Percentiles rank a stretch among this genome's conserved stretches.
phyloP scores from a whole-genome alignment of 163 green algal species.

The Volvox carteri region DNA sequence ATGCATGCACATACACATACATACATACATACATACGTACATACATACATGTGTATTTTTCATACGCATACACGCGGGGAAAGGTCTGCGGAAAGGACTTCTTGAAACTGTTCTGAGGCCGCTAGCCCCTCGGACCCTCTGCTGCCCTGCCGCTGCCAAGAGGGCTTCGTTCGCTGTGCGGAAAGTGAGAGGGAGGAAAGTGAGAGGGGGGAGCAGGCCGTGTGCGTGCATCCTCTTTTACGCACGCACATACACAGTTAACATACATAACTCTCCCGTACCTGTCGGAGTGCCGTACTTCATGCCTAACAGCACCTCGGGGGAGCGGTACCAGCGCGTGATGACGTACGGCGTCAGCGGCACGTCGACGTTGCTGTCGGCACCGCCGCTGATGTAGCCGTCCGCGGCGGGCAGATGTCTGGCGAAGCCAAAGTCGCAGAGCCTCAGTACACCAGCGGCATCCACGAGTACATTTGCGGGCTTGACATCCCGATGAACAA shows the following conservation, averaged over 20 bases:
- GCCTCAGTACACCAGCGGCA: conserved; percentile 21
- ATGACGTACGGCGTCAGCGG: conserved; percentile 95
- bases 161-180: too few relatives aligned
- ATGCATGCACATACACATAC: too few relatives aligned
- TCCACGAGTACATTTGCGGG: conserved; percentile 62
- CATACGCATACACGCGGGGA: background rate
- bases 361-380: background rate
- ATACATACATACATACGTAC: too few relatives aligned
- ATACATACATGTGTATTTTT: too few relatives aligned
- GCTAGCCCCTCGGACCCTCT: too few relatives aligned
- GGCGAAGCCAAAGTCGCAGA: conserved; percentile 51
- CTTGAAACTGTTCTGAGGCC: too few relatives aligned
- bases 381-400: background rate
- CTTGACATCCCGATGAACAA: conserved; percentile 64
- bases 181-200: too few relatives aligned
- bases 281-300: conserved; percentile 25
- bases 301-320: conserved; percentile 91
- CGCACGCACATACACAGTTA: too few relatives aligned
- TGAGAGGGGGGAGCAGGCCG: too few relatives aligned
- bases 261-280: too few relatives aligned
- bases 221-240: too few relatives aligned
- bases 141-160: too few relatives aligned
- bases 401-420: background rate
- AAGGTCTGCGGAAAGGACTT: background rate
- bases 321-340: conserved; percentile 96